phyloP scores from a whole-genome alignment of 78 protist genomes.

The Guillardia theta region DNA sequence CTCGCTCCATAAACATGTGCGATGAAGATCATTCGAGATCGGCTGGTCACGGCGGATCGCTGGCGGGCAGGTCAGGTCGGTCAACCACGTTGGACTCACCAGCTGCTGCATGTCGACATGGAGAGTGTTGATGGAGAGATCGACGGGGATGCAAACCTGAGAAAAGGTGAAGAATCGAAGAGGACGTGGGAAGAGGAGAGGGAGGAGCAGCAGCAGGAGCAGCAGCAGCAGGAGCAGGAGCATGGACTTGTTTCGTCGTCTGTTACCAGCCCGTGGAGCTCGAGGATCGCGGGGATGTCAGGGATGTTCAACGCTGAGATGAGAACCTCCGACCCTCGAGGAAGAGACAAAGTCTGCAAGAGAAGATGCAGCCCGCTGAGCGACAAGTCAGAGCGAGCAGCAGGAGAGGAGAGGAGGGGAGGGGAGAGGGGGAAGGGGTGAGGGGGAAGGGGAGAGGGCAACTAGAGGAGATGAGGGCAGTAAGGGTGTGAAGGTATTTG shows the following conservation, averaged over 20 bases:
- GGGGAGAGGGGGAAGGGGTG: no score
- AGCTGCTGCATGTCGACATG: neutral
- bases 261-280: neutral
- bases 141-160: neutral
- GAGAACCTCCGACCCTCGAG: neutral
- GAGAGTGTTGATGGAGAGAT: neutral
- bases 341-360: neutral
- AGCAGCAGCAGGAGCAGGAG: neutral
- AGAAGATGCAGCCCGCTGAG: neutral
- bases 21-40: neutral
- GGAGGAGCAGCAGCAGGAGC: no score
- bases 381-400: neutral
- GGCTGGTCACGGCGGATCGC: neutral
- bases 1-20: neutral
- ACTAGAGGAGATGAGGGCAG: no score
- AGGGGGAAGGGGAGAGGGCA: no score
- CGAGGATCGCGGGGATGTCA: neutral
- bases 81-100: no score
- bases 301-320: conserved; percentile 25
- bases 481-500: no score
- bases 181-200: no score
- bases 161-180: no score
- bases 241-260: neutral
- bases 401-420: no score
- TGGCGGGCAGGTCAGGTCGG: no score